A percentile compares a stretch with the other conserved stretches of the same genome.
These are phyloP conservation scores for Funneliformis mosseae DNA, from an alignment of 192 early-diverging fungal species.

Conservation along the genomic window DNA sequence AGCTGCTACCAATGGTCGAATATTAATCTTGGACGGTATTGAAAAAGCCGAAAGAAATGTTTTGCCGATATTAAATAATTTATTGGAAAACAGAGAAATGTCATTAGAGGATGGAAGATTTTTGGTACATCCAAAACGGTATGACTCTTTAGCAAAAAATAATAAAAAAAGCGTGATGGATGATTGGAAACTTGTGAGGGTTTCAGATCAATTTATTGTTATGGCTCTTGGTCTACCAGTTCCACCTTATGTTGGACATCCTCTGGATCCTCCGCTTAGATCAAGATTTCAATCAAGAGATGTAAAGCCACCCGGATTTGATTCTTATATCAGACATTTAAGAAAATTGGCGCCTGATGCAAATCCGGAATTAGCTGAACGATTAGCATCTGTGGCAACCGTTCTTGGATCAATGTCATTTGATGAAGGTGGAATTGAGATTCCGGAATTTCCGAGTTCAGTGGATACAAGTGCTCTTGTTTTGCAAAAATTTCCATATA, in stretches of 20 bases:
- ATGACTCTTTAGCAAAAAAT: constrained; percentile 56
- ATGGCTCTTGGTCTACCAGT: constrained; percentile 77
- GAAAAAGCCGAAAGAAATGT: constrained; percentile 87
- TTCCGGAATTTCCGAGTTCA: constrained; percentile 66
- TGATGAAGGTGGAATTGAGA: constrained; percentile 43
- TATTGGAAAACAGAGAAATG: constrained; percentile 88
- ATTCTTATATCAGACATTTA: constrained; percentile 55
- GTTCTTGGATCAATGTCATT: constrained; percentile 53
- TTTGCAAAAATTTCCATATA: constrained; percentile 45
- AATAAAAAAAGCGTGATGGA: constrained; percentile 53
- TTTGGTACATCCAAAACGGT: constrained; percentile 71
- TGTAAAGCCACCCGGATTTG: constrained; percentile 57
- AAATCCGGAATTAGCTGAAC: constrained; percentile 50
- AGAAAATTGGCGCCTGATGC: constrained; percentile 45
- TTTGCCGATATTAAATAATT: constrained; percentile 81
- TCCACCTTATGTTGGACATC: constrained; percentile 67
- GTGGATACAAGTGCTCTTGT: constrained; percentile 52
- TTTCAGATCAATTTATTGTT: constrained; percentile 68
- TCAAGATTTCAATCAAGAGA: constrained; percentile 77
- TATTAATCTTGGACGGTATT: constrained; percentile 67
- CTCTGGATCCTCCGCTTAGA: constrained; percentile 79
- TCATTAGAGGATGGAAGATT: constrained; percentile 78
- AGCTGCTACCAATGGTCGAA: constrained; percentile 62
- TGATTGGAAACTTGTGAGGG: constrained; percentile 65
- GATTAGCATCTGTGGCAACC: constrained; percentile 56